Evolutionary conservation across 106 monocot genomes (phyloP), one percentile per base, ranked within the genome.

Genomic region (Dendrobium officinale): DNA sequence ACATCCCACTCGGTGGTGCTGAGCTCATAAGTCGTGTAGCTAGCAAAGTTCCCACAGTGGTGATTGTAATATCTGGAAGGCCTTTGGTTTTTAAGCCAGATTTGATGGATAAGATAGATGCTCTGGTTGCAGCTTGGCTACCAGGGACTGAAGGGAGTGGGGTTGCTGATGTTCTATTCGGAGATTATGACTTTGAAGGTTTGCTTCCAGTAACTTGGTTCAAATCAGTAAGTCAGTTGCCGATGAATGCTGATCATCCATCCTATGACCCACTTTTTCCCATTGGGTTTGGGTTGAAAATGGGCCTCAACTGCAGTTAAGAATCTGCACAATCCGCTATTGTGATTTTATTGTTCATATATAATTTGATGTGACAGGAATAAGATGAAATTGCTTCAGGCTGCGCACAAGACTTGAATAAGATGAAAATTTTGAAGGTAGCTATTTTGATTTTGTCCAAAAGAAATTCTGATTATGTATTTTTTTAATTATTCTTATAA

Each of bases 141-240:
- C 96, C 96, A 15, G 96, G 96, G 27, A 96, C 72, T 47, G 96
- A 93, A 58, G 96, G 88, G 73, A 77, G 78, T 19, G 96, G 96
- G 0, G 55, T 96, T 45, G 78, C 91, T 2, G 95, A 96, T 83
- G 90, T 92, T 15, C 1, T 96, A 26, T 96, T 96, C 75, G 96
- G 93, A 79, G 91, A 91, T 79, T 67, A 86, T 77, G 93, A 93
- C 8, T 96, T 96, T 58, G 82, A 90, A 6, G 95, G 96, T 45
- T 37, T 81, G 10, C 82, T 96, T 27, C 96, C 96, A 0, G 83
- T 93, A n/a, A 88, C 89, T 18, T 96, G 96, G 93, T 96, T 93
- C 77, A 91, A 59, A 78, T 83, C 85, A 16, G 70, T 83, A 7
- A 27, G 81, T 48, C 89, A 91, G 81, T 75, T 95, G 67, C 89